Evolutionary conservation across 306 rosid species (phyloP), one percentile per base, ranked within the genome.

Genomic region (Begonia peltatifolia): DNA sequence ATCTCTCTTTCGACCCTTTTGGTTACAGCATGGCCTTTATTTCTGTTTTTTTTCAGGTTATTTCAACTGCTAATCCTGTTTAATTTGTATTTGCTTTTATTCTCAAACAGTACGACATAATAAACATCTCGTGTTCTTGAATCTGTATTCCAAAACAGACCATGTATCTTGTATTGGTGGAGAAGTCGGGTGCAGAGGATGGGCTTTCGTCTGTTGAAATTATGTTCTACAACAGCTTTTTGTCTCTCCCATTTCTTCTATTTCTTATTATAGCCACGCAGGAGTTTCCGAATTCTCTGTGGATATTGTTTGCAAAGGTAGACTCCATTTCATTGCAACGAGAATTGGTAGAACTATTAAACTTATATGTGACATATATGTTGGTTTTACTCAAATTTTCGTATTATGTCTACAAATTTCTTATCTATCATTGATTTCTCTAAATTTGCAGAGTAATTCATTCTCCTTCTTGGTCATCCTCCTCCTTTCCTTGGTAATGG

Each of bases 161-260:
- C 68, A 90, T 90, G 99, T 90, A 83, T 80, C 92, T 90, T 55
- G 84, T 86, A 54, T 68, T 90, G 71, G 95, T 90, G 69, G 94
- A 90, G 77, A 86, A 71, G 69, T 90, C 99, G 23, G 95, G 99
- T 44, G 99, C 88, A 49, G 99, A 90, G 75, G 79, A 83, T 54
- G 94, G 96, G 64, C 88, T 86, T 58, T 76, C 94, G 12, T 90
- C 99, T 2, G 50, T 86, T 54, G 99, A 90, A 74, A 86, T 90
- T 63, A 83, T 90, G 99, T 86, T 86, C 68, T 90, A 86, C 50
- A 83, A 90, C 81, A 86, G 99, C 55, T 75, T 86, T 74, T 69
- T 90, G 59, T 90, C 94, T 55, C 80, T 90, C 80, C 99, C 96
- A 18, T 83, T 86, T 77, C 73, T 90, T 71, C 55, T 79, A 63